Base-by-base conservation (phyloP, 2,329 filamentous ascomycete genomes). In the Penicillium sp. region DNA sequence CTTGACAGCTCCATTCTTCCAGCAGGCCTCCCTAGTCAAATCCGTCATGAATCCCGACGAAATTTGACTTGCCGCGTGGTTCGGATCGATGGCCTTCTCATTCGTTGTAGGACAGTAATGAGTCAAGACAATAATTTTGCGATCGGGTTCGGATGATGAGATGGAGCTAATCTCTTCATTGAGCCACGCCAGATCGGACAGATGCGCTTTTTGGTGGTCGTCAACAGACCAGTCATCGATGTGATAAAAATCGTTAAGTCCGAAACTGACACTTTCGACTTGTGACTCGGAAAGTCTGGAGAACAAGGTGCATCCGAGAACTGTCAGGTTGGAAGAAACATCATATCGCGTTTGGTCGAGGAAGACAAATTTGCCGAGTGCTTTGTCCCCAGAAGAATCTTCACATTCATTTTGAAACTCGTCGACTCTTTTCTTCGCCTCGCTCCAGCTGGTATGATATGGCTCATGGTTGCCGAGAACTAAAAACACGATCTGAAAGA, bases 391-490 rank as follows among this genome's bases (percentile, higher is more conserved):
- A 15, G 12, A 43, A 17, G 37, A 23, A 4, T 37, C 13, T n/a
- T 32, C 13, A 9, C 29, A 29, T 48, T 39, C 17, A 29, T 51
- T 18, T 36, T 49, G 18, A 39, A 48, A 51, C 15, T 43, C 21
- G 13, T 46, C 21, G 7, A 56, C 17, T n/a, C 26, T 32, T 12
- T 43, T 37, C 32, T 48, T 54, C 4, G 41, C 33, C 9, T 46
- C 29, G 2, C 21, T 6, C 48, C 47, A 58, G 23, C 7, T 46
- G 56, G 54, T 23, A 26, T 46, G 29, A 53, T 78, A 81, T 0
- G 78, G 64, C 57, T 83, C 80, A 55, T 83, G 80, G 57, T 83
- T 83, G 0, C 80, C 79, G 0, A 74, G 64, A 1, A 83, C 70
- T 29, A 80, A 70, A 24, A 83, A 69, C 0, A 83, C 75, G 3